phyloP scores from a whole-genome alignment of 192 early-diverging fungal genomes.

The Dispira simplex region DNA sequence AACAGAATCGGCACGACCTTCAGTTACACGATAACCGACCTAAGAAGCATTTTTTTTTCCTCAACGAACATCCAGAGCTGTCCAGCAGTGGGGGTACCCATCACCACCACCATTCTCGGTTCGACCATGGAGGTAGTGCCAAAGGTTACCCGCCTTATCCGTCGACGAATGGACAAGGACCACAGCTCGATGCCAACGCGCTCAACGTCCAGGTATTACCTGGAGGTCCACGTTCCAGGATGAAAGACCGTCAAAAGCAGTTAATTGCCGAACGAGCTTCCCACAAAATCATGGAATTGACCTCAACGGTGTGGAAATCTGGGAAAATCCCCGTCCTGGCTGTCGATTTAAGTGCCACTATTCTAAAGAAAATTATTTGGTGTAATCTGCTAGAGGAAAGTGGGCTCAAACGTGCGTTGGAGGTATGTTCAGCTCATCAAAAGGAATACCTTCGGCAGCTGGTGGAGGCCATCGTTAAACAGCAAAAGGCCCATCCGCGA shows the following conservation, averaged over 20 bases:
- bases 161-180: too few relatives aligned
- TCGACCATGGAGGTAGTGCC: conserved; percentile 21
- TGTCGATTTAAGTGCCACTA: conserved; percentile 40
- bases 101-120: conserved; percentile 20
- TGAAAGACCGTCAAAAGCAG: conserved; percentile 20
- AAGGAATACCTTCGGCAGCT: conserved; percentile 35
- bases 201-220: neutral
- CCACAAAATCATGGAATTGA: conserved; percentile 32
- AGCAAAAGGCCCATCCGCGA: conserved; percentile 19
- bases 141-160: too few relatives aligned
- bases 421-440: conserved; percentile 32
- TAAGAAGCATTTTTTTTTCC: neutral
- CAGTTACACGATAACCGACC: conserved; percentile 23
- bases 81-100: conserved; percentile 15
- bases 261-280: conserved; percentile 29
- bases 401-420: conserved; percentile 40
- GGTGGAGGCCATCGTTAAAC: conserved; percentile 19
- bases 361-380: conserved; percentile 34
- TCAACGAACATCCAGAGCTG: neutral
- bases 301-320: conserved; percentile 30
- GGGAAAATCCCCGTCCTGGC: conserved; percentile 41
- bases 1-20: conserved; percentile 44
- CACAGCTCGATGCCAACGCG: too few relatives aligned
- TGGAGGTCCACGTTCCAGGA: conserved; percentile 15
- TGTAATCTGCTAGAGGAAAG: conserved; percentile 44